Conservation (phyloP, 192 early-diverging fungal genomes). For the Gonapodya sp. region DNA sequence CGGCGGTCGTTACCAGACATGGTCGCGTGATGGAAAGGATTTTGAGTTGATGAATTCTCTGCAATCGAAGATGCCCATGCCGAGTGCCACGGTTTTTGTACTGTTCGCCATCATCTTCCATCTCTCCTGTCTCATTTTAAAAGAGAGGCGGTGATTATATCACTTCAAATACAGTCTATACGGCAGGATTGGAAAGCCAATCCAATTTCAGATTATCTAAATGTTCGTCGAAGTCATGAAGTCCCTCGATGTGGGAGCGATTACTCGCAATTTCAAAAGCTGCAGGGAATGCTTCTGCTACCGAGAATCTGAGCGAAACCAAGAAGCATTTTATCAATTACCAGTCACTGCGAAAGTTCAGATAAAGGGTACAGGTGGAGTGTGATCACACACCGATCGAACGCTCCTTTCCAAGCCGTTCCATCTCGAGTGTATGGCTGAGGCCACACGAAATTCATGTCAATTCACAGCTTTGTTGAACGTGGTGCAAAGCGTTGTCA, state of each 20-base stretch:
- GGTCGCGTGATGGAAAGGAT: neutral
- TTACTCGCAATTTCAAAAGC: neutral
- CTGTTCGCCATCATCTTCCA: no score
- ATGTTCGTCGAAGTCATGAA: slow-evolving; percentile 12
- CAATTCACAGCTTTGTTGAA: neutral
- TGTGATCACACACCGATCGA: neutral
- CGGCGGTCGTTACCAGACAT: neutral
- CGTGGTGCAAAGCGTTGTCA: no score
- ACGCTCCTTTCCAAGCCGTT: neutral
- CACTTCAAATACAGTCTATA: neutral
- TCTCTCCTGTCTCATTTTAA: no score
- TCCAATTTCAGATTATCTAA: neutral
- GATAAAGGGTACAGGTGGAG: neutral
- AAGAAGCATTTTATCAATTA: no score
- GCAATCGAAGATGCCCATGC: no score
- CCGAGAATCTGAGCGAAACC: no score
- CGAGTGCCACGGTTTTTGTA: no score
- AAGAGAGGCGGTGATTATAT: no score
- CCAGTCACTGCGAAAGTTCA: no score
- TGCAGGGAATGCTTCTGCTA: neutral
- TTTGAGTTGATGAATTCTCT: no score
- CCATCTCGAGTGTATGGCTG: neutral
- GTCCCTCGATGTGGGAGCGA: neutral
- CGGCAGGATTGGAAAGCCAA: slow-evolving; percentile 3
- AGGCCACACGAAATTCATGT: neutral